A percentile compares a stretch with the other conserved stretches of the same genome.
phyloP scores from a whole-genome alignment of 495 filamentous ascomycete species.

The Xylaria venustula region DNA sequence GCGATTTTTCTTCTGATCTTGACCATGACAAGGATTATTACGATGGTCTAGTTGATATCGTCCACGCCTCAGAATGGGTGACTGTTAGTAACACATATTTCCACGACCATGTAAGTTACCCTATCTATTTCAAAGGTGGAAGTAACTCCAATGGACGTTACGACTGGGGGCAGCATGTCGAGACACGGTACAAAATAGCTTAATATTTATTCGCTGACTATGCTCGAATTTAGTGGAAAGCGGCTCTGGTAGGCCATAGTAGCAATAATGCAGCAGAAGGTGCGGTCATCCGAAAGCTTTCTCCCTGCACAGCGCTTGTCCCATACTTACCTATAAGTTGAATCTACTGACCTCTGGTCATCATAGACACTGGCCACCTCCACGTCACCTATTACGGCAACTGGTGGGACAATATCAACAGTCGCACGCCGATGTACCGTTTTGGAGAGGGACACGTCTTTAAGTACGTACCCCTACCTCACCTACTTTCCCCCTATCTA shows the following conservation, averaged over 20 bases:
- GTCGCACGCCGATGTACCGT: slow-evolving; percentile 58
- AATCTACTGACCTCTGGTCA: not conserved
- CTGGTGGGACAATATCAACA: slow-evolving; percentile 59
- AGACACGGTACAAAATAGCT: not conserved
- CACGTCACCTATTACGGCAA: slow-evolving; percentile 62
- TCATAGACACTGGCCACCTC: slow-evolving; percentile 53
- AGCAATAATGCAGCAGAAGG: slow-evolving; percentile 47
- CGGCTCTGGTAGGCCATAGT: slow-evolving; percentile 60
- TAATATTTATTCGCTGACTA: not conserved
- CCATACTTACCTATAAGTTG: not conserved
- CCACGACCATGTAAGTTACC: slow-evolving; percentile 58
- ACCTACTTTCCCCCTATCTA: too few species aligned
- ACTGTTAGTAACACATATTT: slow-evolving; percentile 51
- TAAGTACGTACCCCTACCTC: slow-evolving; percentile 25
- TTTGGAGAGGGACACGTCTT: slow-evolving; percentile 59
- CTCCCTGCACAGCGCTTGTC: not conserved
- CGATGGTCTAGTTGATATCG: slow-evolving; percentile 64
- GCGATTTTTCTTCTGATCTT: slow-evolving; percentile 59
- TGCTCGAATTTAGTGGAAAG: slow-evolving; percentile 47
- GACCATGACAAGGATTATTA: slow-evolving; percentile 63
- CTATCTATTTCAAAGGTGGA: slow-evolving; percentile 36
- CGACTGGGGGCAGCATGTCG: too few species aligned
- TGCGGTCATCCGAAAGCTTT: not conserved
- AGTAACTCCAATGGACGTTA: too few species aligned
- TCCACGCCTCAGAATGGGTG: slow-evolving; percentile 53